Percentiles rank a stretch among this genome's conserved stretches.
Evolutionary conservation across 345 rosid species (phyloP).

Genomic region (Dipteronia dyeriana): DNA sequence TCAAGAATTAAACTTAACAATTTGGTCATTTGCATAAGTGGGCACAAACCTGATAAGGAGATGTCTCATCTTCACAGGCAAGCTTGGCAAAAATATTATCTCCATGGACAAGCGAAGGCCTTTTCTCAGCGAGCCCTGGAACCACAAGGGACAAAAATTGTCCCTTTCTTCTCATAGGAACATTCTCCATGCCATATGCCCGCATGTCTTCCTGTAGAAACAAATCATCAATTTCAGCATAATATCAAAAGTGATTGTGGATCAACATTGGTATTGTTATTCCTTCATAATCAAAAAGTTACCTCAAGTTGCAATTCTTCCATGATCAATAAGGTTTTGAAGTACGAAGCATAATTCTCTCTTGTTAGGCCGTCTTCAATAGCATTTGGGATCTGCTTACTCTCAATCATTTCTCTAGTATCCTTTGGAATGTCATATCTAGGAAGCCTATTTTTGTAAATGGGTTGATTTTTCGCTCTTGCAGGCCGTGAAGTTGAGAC

Average conservation of each 20-base stretch:
- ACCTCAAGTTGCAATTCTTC: constrained; percentile 93
- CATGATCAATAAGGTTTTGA: constrained; percentile 64
- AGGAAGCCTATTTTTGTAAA: constrained; percentile 54
- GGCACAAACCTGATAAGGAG: constrained; percentile 51
- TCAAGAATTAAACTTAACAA: constrained; percentile 3
- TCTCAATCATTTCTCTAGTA: constrained; percentile 61
- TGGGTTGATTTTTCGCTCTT: constrained; percentile 16
- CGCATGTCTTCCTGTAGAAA: constrained; percentile 75
- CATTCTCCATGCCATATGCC: constrained; percentile 67
- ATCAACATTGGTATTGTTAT: constrained; percentile 1
- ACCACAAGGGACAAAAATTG: constrained; percentile 59
- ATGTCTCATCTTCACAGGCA: constrained; percentile 30
- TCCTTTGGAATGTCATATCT: constrained; percentile 66
- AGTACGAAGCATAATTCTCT: constrained; percentile 57
- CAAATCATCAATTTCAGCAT: constrained; percentile 11
- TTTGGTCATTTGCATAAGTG: neutral
- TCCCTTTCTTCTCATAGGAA: constrained; percentile 60
- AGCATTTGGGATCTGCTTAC: constrained; percentile 50
- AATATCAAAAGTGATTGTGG: neutral
- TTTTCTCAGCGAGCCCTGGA: constrained; percentile 91
- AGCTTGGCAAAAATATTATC: constrained; percentile 59
- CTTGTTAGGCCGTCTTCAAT: constrained; percentile 45
- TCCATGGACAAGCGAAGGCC: constrained; percentile 89
- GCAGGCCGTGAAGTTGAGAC: constrained; percentile 53
- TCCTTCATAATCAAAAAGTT: constrained; percentile 11